phyloP scores from a whole-genome alignment of 345 rosid genomes.

The Stellera chamaejasme region DNA sequence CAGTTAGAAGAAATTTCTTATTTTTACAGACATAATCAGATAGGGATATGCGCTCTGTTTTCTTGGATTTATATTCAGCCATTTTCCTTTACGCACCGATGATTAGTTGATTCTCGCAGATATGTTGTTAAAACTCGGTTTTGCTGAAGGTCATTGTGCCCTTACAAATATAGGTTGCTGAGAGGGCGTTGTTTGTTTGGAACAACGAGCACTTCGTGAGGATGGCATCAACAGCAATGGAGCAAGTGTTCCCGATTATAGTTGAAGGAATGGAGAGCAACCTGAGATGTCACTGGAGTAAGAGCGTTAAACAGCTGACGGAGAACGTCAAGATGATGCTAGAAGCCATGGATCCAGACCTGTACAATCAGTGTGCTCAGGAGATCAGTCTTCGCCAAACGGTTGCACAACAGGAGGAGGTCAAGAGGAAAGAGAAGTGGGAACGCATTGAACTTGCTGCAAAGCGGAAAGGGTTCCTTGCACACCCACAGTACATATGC shows the following conservation, averaged over 20 bases:
- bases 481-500: constrained; percentile 6
- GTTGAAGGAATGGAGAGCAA: constrained; percentile 57
- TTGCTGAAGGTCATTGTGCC: background rate
- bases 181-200: constrained; percentile 53
- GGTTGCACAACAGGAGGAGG: constrained; percentile 21
- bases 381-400: constrained; percentile 22
- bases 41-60: too few species aligned
- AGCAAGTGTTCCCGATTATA: constrained; percentile 48
- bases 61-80: too few species aligned
- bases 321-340: constrained; percentile 46
- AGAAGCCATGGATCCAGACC: constrained; percentile 36
- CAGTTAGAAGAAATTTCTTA: too few species aligned
- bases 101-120: background rate
- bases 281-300: constrained; percentile 53
- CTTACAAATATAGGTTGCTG: constrained; percentile 35
- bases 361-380: constrained; percentile 28
- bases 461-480: constrained; percentile 20
- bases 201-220: constrained; percentile 58
- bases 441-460: constrained; percentile 37
- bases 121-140: background rate
- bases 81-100: background rate
- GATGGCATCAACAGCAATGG: constrained; percentile 37
- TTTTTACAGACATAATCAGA: too few species aligned
- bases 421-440: constrained; percentile 39
- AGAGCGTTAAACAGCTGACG: constrained; percentile 49